A percentile compares a stretch with the other conserved stretches of the same genome.
phyloP scores from a whole-genome alignment of 106 monocot genomes.

The Allium fistulosum region DNA sequence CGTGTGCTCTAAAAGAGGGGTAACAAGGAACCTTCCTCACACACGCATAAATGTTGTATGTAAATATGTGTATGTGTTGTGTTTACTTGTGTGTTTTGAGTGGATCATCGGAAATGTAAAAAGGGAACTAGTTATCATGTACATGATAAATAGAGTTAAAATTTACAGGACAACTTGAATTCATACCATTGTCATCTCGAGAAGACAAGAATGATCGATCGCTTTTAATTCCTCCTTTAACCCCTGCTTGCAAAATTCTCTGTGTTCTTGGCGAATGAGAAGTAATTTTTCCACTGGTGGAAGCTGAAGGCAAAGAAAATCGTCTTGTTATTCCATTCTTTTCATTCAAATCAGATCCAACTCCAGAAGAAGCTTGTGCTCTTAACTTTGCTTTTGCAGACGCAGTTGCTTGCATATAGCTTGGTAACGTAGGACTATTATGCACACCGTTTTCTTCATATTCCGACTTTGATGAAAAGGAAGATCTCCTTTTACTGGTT shows the following conservation, averaged over 20 bases:
- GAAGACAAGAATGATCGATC: conserved; percentile 45
- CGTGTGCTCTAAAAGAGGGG: background rate
- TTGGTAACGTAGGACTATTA: conserved; percentile 54
- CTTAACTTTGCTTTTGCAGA: conserved; percentile 83
- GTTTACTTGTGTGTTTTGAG: background rate
- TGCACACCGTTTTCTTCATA: conserved; percentile 44
- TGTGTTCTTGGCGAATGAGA: conserved; percentile 52
- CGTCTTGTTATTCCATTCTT: conserved; percentile 54
- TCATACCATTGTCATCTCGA: conserved; percentile 47
- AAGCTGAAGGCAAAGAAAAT: conserved; percentile 65
- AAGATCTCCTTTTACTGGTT: conserved; percentile 59
- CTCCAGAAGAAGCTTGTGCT: conserved; percentile 48
- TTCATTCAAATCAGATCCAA: conserved; percentile 56
- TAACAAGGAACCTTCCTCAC: background rate
- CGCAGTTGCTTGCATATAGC: conserved; percentile 79
- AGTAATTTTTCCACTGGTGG: conserved; percentile 46
- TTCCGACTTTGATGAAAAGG: conserved; percentile 59
- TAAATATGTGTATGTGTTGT: background rate
- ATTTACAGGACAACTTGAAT: background rate
- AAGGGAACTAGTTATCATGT: background rate
- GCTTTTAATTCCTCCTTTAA: conserved; percentile 29
- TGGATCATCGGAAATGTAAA: too few relatives aligned
- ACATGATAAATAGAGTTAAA: background rate
- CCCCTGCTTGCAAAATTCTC: conserved; percentile 30
- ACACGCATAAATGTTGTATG: background rate